Evolutionary conservation across 169 alveolate species (phyloP), one percentile per base, ranked within the genome.

Genomic region (Miamiensis avidus): DNA sequence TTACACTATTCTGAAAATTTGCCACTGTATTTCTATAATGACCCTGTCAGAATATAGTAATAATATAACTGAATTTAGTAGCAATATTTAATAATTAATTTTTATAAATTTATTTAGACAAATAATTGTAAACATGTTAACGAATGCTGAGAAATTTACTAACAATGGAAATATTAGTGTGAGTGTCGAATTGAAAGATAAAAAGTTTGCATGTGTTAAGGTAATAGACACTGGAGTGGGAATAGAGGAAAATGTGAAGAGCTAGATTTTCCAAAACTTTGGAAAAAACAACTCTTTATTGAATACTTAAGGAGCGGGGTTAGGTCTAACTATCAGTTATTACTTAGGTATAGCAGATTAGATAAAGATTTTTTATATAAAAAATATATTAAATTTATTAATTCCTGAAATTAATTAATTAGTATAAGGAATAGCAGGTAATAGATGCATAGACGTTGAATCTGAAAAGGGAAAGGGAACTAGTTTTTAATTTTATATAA

Each of bases 141-240:
- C 33, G 32, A 78, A 78, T 78, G 69, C 83, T 25, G 20, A 33
- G 0, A 78, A 78, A 78, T 78, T 78, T 32, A 78, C 83, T 0
- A 33, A 78, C 20, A 25, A 31, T 4, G n/a, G n/a, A n/a, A 29
- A 31, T 27, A 78, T 78, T 27, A 33, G n/a, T 0, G 34, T 78
- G 20, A 33, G 34, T 33, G 83, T 78, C 0, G 69, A 78, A 27
- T 33, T 29, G 28, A 65, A 33, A 33, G 83, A 78, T 25, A 78
- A 78, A 34, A 65, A 78, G 29, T 34, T 78, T 0, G 29, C 34
- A 26, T 33, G 29, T 33, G 34, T 78, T 28, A 33, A 30, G 1
- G 34, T 78, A 26, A 27, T 74, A 25, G 83, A 78, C 34, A 78
- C 83, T 27, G 83, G 83, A 15, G 32, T 69, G 32, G 83, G 83